Base-by-base conservation (phyloP, 164 flowering plant genomes). In the Platanus orientalis region DNA sequence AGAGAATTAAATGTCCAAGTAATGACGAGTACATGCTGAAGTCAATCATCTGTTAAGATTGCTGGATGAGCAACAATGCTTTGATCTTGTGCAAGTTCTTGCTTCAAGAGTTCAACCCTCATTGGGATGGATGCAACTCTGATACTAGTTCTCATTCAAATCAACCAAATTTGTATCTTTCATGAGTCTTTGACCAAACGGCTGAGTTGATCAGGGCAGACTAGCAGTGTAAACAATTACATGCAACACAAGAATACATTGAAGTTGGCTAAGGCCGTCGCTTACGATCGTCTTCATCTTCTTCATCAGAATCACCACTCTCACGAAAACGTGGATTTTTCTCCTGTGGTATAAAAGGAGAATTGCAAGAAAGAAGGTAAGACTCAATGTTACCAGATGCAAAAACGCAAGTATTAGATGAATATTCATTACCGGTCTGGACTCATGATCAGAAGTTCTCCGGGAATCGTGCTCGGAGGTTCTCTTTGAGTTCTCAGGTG, bases 311-410 rank as follows among this genome's bases (percentile, higher is more conserved):
- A 60, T 94, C 97, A 3, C 97, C 98, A 59, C 99, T 89, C 73
- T 94, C 99, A 55, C 99, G 97, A 63, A 94, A 94, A 14, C 97
- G 91, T 14, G 99, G 99, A 73, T 94, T 94, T 79, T 91, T 91
- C 76, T 91, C 99, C 96, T 91, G 85, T 55, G 32, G 16, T 45
- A 59, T 62, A 17, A 69, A 57, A 58, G 6, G 25, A 9, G 36
- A 30, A 10, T 56, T 34, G 50, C n/a, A n/a, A 17, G 39, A 54
- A 30, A 39, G 7, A 61, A 24, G 53, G 21, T 17, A 36, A 36
- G 42, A 36, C 42, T 21, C 40, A 44, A 12, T 6, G 13, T 42
- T 54, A 11, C 27, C 4, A 27, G 1, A 57, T 20, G 24, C 4
- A 34, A 1, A 32, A 30, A 62, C 9, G 26, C 42, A 27, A 52